phyloP scores from a whole-genome alignment of 106 monocot species.

The Dendrobium nobile region DNA sequence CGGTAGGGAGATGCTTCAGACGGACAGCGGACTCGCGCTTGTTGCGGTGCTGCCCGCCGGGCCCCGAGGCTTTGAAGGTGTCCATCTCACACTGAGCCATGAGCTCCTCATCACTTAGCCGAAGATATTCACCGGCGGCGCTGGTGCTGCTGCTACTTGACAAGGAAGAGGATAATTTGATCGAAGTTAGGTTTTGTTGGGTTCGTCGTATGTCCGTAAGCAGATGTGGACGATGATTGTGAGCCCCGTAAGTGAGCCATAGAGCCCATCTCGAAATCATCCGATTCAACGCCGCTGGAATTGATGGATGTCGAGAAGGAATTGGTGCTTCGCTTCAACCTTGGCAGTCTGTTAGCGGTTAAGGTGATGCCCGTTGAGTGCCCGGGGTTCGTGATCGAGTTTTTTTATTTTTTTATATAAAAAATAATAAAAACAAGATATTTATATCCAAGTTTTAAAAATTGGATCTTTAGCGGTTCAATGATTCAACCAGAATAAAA shows the following conservation, averaged over 20 bases:
- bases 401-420: too few species aligned
- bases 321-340: too few species aligned
- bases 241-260: background rate
- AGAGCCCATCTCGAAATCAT: background rate
- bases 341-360: too few species aligned
- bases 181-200: background rate
- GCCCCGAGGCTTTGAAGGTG: slow-evolving; percentile 87
- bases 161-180: background rate
- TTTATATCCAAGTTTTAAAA: too few species aligned
- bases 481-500: too few species aligned
- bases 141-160: background rate
- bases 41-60: slow-evolving; percentile 97
- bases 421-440: too few species aligned
- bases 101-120: slow-evolving; percentile 69
- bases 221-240: background rate
- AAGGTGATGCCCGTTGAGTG: too few species aligned
- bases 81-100: slow-evolving; percentile 87
- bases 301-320: too few species aligned
- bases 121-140: slow-evolving; percentile 1
- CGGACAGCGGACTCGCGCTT: slow-evolving; percentile 96
- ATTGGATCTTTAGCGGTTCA: too few species aligned
- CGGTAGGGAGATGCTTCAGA: slow-evolving; percentile 79
- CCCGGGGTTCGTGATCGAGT: too few species aligned
- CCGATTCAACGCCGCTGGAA: background rate
- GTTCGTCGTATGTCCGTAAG: background rate